Evolutionary conservation across 2,329 filamentous ascomycete genomes (phyloP), one percentile per base, ranked within the genome.

Genomic region (Teratosphaeriaceae sp.): DNA sequence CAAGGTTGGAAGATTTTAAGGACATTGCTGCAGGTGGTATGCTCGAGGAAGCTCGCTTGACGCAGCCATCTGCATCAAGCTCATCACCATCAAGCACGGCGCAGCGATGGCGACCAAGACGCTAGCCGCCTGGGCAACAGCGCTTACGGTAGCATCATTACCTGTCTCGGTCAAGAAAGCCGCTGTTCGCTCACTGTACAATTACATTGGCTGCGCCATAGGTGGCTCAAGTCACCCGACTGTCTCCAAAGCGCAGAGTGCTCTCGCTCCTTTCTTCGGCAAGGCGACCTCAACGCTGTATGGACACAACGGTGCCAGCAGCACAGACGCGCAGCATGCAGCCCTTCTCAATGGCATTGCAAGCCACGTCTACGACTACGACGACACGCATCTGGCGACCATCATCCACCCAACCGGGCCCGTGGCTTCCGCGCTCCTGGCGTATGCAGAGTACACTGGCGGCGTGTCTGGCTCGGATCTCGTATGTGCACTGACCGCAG

Each of bases 331-430:
- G 2, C 69, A 72, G 49, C 64, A 72, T 43, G 73, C 74, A 1
- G 72, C 73, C 0, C 57, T 77, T 5, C 51, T 78, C 36, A 76
- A 78, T 46, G 74, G 74, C 20, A 75, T 78, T 33, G 70, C 73
- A 11, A 74, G 70, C 22, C 73, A 77, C 46, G 71, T 76, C 3
- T 70, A 77, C 44, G 73, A 78, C 51, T 78, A 76, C 53, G 74
- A 78, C 47, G 73, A 78, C 52, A 77, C 73, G 1, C 74, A 77
- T 49, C 62, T 76, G 1, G 71, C 73, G 36, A 76, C 71, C 4
- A 73, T 77, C 48, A 77, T 78, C 34, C 75, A 78, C 48, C 74
- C 74, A 0, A 67, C 72, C 0, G 73, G 74, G 0, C 70, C 73
- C 0, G 70, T 77, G 0, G 70, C 72, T 1, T 68, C 64, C 30